phyloP scores from a whole-genome alignment of 2,329 filamentous ascomycete species.

The Ophiocordyceps polyrhachis-furcata region DNA sequence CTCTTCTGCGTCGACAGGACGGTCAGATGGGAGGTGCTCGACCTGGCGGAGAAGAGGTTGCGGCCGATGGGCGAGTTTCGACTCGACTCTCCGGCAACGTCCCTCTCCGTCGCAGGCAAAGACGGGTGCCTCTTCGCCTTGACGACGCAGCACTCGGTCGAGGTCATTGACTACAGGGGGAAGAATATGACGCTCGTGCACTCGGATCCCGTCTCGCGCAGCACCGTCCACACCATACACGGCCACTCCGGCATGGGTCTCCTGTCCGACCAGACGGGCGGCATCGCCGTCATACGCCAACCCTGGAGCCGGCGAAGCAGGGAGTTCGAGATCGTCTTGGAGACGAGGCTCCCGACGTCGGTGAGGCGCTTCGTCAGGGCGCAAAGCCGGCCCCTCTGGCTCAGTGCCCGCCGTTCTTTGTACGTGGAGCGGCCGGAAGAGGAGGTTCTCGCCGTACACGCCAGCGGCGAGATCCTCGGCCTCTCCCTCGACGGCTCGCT shows the following conservation, averaged over 20 bases:
- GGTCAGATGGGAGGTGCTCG: slow-evolving; percentile 38
- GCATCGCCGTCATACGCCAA: slow-evolving; percentile 31
- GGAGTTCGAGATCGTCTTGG: slow-evolving; percentile 30
- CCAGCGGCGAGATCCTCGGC: slow-evolving; percentile 41
- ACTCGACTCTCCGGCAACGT: slow-evolving; percentile 33
- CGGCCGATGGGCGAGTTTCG: slow-evolving; percentile 24
- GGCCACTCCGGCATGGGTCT: slow-evolving; percentile 25
- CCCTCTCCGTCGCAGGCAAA: slow-evolving; percentile 27
- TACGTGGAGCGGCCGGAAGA: slow-evolving; percentile 8
- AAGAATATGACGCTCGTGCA: slow-evolving; percentile 21
- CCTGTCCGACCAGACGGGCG: slow-evolving; percentile 26
- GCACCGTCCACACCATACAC: slow-evolving; percentile 25
- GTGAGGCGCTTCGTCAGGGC: slow-evolving; percentile 37
- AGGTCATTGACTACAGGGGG: slow-evolving; percentile 30
- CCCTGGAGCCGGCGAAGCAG: slow-evolving; percentile 21
- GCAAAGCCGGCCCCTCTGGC: slow-evolving; percentile 34
- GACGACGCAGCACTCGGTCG: slow-evolving; percentile 34
- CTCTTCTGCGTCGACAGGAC: slow-evolving; percentile 34
- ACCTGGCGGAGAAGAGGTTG: slow-evolving; percentile 31
- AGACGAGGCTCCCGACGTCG: slow-evolving; percentile 34
- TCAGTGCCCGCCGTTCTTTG: slow-evolving; percentile 1
- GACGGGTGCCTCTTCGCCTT: slow-evolving; percentile 30
- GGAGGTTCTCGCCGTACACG: too few species aligned
- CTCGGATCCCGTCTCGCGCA: slow-evolving; percentile 25
- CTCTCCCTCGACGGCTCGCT: slow-evolving; percentile 51